These are phyloP conservation scores for Amylostereum chailletii DNA, from an alignment of 1,284 basidiomycete species.

Conservation along the genomic window DNA sequence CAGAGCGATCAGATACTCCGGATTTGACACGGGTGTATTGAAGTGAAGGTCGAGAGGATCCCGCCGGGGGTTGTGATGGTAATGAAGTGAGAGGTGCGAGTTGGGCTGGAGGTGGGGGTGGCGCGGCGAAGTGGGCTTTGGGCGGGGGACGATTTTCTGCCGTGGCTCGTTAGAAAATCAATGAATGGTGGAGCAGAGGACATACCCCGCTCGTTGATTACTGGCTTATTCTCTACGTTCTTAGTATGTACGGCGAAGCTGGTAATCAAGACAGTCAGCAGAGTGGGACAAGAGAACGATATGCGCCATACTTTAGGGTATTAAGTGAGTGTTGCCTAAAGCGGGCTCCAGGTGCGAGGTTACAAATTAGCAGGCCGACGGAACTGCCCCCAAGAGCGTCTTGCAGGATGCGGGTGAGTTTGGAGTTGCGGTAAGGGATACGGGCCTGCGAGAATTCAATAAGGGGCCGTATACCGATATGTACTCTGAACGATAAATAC, in stretches of 20 bases:
- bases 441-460: constrained; percentile 36
- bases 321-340: constrained; percentile 79
- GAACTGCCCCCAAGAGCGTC: constrained; percentile 76
- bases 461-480: neutral
- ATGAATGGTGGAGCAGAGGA: neutral
- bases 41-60: constrained; percentile 13
- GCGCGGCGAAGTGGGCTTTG: constrained; percentile 55
- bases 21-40: constrained; percentile 5
- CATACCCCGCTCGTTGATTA: constrained; percentile 64
- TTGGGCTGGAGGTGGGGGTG: constrained; percentile 36
- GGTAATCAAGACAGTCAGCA: constrained; percentile 3
- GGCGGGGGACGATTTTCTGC: constrained; percentile 46
- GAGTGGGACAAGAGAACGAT: neutral
- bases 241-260: constrained; percentile 76
- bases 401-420: constrained; percentile 76
- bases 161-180: constrained; percentile 3
- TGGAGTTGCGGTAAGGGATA: constrained; percentile 80
- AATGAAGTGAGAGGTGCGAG: constrained; percentile 29
- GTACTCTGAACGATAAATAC: constrained; percentile 27
- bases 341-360: constrained; percentile 70
- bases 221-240: constrained; percentile 71
- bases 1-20: constrained; percentile 7
- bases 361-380: constrained; percentile 73
- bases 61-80: constrained; percentile 8
- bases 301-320: constrained; percentile 60